Evolutionary conservation across 2,329 filamentous ascomycete species (phyloP).

Genomic region (Mariannaea sp.): DNA sequence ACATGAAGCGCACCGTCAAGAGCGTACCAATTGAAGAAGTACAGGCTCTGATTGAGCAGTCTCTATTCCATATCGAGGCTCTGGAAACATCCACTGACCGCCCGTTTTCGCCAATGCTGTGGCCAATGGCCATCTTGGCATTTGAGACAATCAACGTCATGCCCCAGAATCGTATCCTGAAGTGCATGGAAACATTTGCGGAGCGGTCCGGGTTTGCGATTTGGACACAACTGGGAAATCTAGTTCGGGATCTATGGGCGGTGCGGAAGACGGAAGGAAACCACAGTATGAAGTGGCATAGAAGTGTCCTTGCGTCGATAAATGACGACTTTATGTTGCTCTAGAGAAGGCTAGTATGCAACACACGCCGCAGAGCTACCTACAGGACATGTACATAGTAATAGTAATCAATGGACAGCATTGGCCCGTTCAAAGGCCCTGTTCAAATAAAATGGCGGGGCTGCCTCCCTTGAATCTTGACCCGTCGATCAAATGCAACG

Average conservation of each 20-base stretch:
- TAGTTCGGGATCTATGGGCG: conserved; percentile 30
- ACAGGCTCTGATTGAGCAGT: conserved; percentile 32
- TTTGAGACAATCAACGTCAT: conserved; percentile 25
- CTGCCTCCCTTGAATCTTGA: background rate
- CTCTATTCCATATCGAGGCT: conserved; percentile 30
- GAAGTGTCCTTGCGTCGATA: conserved; percentile 26
- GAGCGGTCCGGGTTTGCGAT: conserved; percentile 29
- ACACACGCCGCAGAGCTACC: too few relatives aligned
- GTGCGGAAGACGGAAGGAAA: conserved; percentile 23
- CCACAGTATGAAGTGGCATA: conserved; percentile 30
- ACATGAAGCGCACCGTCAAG: conserved; percentile 36
- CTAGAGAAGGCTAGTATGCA: conserved; percentile 8
- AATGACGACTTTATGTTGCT: conserved; percentile 35
- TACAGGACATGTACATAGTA: background rate
- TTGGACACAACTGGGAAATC: conserved; percentile 27
- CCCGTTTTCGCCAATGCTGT: conserved; percentile 34
- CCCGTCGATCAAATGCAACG: background rate
- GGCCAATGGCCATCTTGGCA: conserved; percentile 32
- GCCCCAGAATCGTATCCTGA: conserved; percentile 31
- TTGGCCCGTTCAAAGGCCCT: too few relatives aligned
- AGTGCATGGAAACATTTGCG: conserved; percentile 22
- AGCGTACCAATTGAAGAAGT: conserved; percentile 27
- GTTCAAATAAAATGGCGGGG: conserved; percentile 2
- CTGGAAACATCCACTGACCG: conserved; percentile 19
- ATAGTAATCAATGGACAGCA: background rate